Base-by-base conservation (phyloP, 768 basidiomycete species). In the Pleurotus sapidus region DNA sequence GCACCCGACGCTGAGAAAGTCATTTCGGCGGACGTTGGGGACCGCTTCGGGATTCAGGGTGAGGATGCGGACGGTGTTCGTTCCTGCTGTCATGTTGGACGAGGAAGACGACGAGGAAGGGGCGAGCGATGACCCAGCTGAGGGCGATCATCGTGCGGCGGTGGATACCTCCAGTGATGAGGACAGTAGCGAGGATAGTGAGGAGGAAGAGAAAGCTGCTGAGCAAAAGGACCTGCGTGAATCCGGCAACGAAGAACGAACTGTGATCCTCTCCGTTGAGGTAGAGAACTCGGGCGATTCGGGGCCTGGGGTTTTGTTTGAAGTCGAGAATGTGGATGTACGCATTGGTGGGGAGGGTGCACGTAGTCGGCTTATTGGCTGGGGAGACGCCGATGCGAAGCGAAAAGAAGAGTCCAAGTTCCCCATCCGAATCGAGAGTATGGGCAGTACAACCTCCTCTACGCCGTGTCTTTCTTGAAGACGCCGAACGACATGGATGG, bases 11-110 rank as follows among this genome's bases (percentile, higher is more conserved):
- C 74, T 97, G 8, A 86, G 92, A 47, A 95, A 94, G 68, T 92
- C 93, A 1, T 95, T 86, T 69, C 82, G 94, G 24, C 88, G 89
- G 64, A 87, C 89, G 1, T 72, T 97, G 15, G 78, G 80, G 46
- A 88, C 91, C 0, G 85, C 88, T 3, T 89, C 91, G 24, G 94
- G 93, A 3, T 89, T 97, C 70, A 81, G 86, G 18, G 89, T 97
- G 23, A 86, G 93, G 34, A 96, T 96, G 95, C 83, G 93, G n/a
- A 95, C 93, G 0, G 89, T 94, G 4, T 93, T 95, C 61, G 86
- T 95, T 9, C 95, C 95, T 0, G 88, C 92, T 62, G 82, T 95
- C 18, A 77, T 93, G 46, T 72, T 93, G 3, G 76, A 76, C 5
- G 76, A 75, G 40, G 71, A 72, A 46, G 74, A 77, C n/a, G 80